Conservation (phyloP, 805 yeast species). For the Lachancea waltii region DNA sequence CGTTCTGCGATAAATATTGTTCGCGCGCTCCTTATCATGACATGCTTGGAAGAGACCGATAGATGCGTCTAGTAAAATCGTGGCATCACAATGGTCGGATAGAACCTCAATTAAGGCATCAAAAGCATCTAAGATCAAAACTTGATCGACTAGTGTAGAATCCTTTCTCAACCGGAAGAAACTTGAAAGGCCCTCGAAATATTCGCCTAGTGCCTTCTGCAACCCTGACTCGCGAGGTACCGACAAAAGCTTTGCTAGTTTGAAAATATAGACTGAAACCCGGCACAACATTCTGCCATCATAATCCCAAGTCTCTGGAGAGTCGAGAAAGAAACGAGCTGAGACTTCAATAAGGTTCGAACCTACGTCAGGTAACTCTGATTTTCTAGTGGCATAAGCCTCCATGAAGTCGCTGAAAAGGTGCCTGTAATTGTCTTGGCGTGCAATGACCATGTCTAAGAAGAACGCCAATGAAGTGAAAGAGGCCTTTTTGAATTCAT, state of each 20-base stretch:
- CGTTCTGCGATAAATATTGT: slow-evolving; percentile 8
- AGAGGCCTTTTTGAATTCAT: slow-evolving; percentile 30
- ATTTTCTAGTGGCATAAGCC: slow-evolving; percentile 11
- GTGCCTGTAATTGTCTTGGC: slow-evolving; percentile 56
- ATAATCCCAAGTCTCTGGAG: slow-evolving; percentile 52
- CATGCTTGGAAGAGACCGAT: slow-evolving; percentile 19
- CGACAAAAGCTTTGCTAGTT: slow-evolving; percentile 33
- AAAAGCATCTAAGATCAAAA: slow-evolving; percentile 51
- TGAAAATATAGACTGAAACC: slow-evolving; percentile 45
- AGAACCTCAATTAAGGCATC: slow-evolving; percentile 48
- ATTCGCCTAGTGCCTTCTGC: slow-evolving; percentile 25
- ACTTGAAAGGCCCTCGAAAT: slow-evolving; percentile 32
- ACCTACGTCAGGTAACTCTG: slow-evolving; percentile 45
- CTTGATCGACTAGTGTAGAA: slow-evolving; percentile 52
- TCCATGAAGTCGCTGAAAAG: slow-evolving; percentile 45
- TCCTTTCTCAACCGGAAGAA: slow-evolving; percentile 46
- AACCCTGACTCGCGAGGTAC: slow-evolving; percentile 20
- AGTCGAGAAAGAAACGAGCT: slow-evolving; percentile 41
- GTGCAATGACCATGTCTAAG: slow-evolving; percentile 56
- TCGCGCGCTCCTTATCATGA: slow-evolving; percentile 16
- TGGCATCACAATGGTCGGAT: slow-evolving; percentile 15
- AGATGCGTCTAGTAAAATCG: slow-evolving; percentile 16
- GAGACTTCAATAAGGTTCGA: slow-evolving; percentile 41
- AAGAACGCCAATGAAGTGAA: slow-evolving; percentile 57
- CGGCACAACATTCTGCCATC: slow-evolving; percentile 61